phyloP scores from a whole-genome alignment of 2,329 filamentous ascomycete genomes.

The Colletotrichum noveboracense region DNA sequence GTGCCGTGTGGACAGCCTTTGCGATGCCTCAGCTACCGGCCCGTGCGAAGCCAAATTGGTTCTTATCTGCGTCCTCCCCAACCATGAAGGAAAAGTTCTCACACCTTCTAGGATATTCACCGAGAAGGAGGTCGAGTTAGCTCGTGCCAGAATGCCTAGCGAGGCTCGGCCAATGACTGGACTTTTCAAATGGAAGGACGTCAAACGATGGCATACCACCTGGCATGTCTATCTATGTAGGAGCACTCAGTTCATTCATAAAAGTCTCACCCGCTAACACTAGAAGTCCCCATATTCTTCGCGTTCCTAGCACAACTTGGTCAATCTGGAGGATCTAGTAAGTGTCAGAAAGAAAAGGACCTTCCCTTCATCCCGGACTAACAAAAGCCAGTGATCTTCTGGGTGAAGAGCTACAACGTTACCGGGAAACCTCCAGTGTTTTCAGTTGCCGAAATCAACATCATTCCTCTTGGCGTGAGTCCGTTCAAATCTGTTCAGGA shows the following conservation, averaged over 20 bases:
- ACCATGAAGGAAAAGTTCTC: background rate
- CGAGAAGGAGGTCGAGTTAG: slow-evolving; percentile 25
- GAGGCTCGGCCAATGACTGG: slow-evolving; percentile 28
- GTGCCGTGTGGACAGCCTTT: slow-evolving; percentile 28
- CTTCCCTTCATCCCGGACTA: background rate
- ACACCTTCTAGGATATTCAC: slow-evolving; percentile 26
- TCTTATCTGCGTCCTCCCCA: background rate
- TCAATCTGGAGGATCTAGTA: slow-evolving; percentile 29
- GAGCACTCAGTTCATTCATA: background rate
- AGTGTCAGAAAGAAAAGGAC: too few species aligned
- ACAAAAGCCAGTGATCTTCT: slow-evolving; percentile 28
- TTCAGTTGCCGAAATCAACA: slow-evolving; percentile 30
- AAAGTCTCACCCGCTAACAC: background rate
- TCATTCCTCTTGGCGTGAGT: slow-evolving; percentile 30
- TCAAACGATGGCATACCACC: slow-evolving; percentile 32
- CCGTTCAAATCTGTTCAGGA: background rate
- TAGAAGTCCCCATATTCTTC: slow-evolving; percentile 27
- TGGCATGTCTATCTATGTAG: slow-evolving; percentile 33
- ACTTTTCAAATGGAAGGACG: slow-evolving; percentile 32
- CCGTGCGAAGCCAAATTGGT: slow-evolving; percentile 30
- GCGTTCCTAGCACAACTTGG: slow-evolving; percentile 25
- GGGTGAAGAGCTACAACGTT: slow-evolving; percentile 31
- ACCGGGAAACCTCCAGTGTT: slow-evolving; percentile 23
- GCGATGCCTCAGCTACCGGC: slow-evolving; percentile 31
- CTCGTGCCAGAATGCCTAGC: slow-evolving; percentile 27